Conservation (phyloP, 139 green algal genomes). For the Chlorella sp. region DNA sequence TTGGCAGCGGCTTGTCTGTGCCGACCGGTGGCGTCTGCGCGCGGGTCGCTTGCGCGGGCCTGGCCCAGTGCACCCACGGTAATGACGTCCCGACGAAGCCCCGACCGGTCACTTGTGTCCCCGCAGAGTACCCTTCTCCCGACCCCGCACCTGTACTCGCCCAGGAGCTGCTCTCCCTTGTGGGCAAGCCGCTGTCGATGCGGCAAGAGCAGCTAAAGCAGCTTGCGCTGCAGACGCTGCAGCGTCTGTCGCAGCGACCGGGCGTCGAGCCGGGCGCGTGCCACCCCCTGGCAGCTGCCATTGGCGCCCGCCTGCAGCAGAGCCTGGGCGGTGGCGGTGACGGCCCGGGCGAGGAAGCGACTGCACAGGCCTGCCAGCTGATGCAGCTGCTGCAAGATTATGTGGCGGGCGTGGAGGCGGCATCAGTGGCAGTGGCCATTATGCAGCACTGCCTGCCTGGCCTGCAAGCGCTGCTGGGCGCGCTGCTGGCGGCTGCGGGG, state of each 20-base stretch:
- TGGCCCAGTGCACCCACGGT: too few species aligned
- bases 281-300: too few species aligned
- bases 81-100: too few species aligned
- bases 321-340: not conserved
- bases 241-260: conserved; percentile 14
- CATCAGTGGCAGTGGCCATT: not conserved
- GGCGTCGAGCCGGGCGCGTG: too few species aligned
- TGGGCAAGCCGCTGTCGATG: conserved; percentile 1
- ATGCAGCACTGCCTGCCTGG: conserved; percentile 8
- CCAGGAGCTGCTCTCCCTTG: conserved; percentile 27
- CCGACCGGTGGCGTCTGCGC: not conserved
- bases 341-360: not conserved
- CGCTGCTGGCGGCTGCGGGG: conserved; percentile 22
- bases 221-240: conserved; percentile 12
- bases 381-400: conserved; percentile 33
- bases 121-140: conserved; percentile 8
- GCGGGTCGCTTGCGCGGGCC: too few species aligned
- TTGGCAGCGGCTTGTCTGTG: not conserved
- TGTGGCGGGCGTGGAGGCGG: not conserved
- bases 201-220: conserved; percentile 20
- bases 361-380: not conserved
- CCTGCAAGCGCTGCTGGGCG: conserved; percentile 15
- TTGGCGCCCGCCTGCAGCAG: too few species aligned
- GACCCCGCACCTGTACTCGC: conserved; percentile 28
- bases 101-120: too few species aligned